A percentile compares a stretch with the other conserved stretches of the same genome.
phyloP scores from a whole-genome alignment of 805 yeast species.

The Tetrapisispora phaffii region DNA sequence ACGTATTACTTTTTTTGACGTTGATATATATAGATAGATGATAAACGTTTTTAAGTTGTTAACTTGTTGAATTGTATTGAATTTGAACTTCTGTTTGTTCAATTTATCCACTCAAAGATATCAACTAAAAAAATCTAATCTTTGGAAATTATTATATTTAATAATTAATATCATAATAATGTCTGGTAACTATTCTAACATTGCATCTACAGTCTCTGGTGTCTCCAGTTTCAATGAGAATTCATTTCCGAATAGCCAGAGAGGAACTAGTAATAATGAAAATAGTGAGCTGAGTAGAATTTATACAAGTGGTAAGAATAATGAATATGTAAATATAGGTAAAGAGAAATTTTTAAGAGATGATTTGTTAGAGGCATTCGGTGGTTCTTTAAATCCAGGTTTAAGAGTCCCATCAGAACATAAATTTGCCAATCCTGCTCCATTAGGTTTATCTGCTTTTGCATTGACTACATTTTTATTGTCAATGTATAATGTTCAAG shows the following conservation, averaged over 20 bases:
- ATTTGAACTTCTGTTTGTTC: too few species aligned
- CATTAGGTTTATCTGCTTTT: conserved; percentile 52
- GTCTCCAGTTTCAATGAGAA: not conserved
- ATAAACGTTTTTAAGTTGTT: too few species aligned
- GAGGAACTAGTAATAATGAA: not conserved
- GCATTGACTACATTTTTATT: conserved; percentile 54
- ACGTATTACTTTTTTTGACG: too few species aligned
- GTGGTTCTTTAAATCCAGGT: conserved; percentile 78
- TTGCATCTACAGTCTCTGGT: not conserved
- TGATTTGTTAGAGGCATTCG: conserved; percentile 59
- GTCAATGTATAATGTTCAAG: conserved; percentile 45
- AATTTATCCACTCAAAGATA: too few species aligned
- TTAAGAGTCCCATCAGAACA: conserved; percentile 44
- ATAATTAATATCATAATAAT: not conserved
- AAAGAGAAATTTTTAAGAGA: conserved; percentile 53
- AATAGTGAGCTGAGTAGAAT: conserved; percentile 12
- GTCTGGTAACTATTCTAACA: not conserved
- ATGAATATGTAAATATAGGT: conserved; percentile 62
- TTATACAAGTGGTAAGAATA: conserved; percentile 38
- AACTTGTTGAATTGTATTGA: too few species aligned
- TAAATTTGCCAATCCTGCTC: conserved; percentile 57
- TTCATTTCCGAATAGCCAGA: not conserved
- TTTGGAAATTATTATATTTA: too few species aligned
- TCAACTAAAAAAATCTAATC: too few species aligned
- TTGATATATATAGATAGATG: too few species aligned